Conservation (phyloP, 2,329 filamentous ascomycete genomes). For the Apiospora pterosperma region DNA sequence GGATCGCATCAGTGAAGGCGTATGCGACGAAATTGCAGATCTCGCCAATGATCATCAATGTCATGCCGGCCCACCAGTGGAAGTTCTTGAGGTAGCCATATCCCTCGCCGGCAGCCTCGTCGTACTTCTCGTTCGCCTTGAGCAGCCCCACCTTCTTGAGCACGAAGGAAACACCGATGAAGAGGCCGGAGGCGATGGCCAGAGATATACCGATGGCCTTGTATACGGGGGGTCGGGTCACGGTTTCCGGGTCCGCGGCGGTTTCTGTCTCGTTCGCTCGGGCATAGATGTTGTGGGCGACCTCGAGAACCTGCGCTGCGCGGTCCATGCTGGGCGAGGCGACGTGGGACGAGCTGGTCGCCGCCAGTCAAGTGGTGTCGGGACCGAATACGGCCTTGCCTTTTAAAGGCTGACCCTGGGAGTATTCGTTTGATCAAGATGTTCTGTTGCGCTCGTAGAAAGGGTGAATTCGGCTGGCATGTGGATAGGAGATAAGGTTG, state of each 20-base stretch:
- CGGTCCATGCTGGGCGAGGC: constrained; percentile 32
- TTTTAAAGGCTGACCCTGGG: neutral
- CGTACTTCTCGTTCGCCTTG: constrained; percentile 92
- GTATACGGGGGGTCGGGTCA: constrained; percentile 53
- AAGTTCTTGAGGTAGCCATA: constrained; percentile 95
- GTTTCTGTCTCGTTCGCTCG: constrained; percentile 35
- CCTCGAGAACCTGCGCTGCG: constrained; percentile 30
- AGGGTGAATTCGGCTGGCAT: neutral
- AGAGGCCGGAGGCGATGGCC: constrained; percentile 81
- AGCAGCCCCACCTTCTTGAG: constrained; percentile 91
- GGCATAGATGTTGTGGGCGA: constrained; percentile 35
- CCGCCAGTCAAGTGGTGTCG: neutral
- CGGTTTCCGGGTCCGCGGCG: constrained; percentile 15
- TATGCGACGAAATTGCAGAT: constrained; percentile 97
- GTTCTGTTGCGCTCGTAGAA: neutral
- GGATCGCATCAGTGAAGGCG: constrained; percentile 91
- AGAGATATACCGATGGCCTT: constrained; percentile 85
- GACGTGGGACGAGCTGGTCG: constrained; percentile 12
- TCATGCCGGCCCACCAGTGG: constrained; percentile 97
- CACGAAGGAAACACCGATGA: constrained; percentile 94
- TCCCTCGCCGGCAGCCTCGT: constrained; percentile 91
- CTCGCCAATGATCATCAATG: constrained; percentile 92
- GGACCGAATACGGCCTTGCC: neutral
- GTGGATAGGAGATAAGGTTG: neutral
- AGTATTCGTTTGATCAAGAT: neutral